phyloP scores from a whole-genome alignment of 2,329 filamentous ascomycete genomes.

The Colletotrichum trifolii region DNA sequence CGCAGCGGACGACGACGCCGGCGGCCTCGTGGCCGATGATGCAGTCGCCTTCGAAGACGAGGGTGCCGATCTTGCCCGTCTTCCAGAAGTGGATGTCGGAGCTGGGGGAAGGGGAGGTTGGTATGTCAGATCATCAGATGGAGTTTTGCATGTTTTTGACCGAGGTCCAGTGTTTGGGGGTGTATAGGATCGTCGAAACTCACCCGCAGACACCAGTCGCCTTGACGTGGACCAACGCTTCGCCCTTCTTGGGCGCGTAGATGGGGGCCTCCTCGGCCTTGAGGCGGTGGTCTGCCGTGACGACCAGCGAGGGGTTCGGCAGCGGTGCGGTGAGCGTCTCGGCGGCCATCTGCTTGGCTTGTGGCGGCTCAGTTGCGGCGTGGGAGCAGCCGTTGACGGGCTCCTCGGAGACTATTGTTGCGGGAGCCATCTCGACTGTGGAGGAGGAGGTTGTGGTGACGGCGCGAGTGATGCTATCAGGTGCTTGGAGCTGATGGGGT shows the following conservation, averaged over 20 bases:
- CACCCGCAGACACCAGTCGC: conserved; percentile 73
- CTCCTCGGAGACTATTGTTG: conserved; percentile 15
- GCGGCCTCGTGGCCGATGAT: conserved; percentile 75
- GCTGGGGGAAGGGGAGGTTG: conserved; percentile 43
- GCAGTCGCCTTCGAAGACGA: conserved; percentile 71
- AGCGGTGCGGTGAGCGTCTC: conserved; percentile 43
- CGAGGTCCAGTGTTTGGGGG: not conserved
- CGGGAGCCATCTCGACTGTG: conserved; percentile 6
- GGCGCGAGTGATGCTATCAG: too few species aligned
- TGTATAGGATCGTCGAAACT: conserved; percentile 16
- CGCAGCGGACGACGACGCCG: conserved; percentile 67
- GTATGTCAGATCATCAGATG: conserved; percentile 20
- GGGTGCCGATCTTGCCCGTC: conserved; percentile 69
- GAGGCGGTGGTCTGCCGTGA: conserved; percentile 69
- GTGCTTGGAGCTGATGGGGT: too few species aligned
- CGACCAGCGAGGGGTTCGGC: conserved; percentile 66
- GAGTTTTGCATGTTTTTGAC: not conserved
- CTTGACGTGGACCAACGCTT: conserved; percentile 71
- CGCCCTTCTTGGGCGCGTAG: conserved; percentile 61
- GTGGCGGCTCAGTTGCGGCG: conserved; percentile 6
- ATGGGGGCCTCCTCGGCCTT: conserved; percentile 68
- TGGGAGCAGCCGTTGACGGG: conserved; percentile 12
- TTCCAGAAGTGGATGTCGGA: conserved; percentile 79
- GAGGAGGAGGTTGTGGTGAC: not conserved
- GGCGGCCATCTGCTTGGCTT: conserved; percentile 2